Conservation (phyloP, 2,329 filamentous ascomycete genomes). For the Botrytis aclada region DNA sequence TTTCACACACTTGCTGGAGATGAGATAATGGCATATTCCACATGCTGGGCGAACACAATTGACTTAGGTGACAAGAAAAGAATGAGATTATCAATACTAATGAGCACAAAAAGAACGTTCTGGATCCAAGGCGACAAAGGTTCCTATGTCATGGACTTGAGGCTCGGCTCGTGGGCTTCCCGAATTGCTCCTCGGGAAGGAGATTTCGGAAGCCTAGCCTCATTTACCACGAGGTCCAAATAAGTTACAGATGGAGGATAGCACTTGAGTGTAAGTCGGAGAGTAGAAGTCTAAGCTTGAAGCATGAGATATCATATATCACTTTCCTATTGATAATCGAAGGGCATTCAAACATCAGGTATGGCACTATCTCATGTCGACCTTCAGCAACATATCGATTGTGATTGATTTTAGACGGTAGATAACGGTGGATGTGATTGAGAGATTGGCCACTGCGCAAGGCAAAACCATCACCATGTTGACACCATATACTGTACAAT, state of each 20-base stretch:
- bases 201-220: neutral
- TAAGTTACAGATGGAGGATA: neutral
- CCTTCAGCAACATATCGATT: neutral
- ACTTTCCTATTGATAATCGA: neutral
- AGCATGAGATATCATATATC: neutral
- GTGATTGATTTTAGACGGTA: neutral
- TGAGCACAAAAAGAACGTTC: constrained; percentile 8
- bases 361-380: neutral
- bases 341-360: neutral
- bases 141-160: neutral
- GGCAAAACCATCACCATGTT: neutral
- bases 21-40: neutral
- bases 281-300: neutral
- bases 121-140: neutral
- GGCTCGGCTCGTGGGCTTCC: neutral
- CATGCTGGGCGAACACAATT: constrained; percentile 1
- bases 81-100: neutral
- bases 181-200: neutral
- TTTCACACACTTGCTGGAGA: neutral
- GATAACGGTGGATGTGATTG: neutral
- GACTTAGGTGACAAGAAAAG: neutral
- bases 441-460: neutral
- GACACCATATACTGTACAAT: constrained; percentile 9
- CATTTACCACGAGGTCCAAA: constrained; percentile 4
- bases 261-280: neutral